phyloP scores from a whole-genome alignment of 768 basidiomycete genomes.

The Clitopilus passeckerianus region DNA sequence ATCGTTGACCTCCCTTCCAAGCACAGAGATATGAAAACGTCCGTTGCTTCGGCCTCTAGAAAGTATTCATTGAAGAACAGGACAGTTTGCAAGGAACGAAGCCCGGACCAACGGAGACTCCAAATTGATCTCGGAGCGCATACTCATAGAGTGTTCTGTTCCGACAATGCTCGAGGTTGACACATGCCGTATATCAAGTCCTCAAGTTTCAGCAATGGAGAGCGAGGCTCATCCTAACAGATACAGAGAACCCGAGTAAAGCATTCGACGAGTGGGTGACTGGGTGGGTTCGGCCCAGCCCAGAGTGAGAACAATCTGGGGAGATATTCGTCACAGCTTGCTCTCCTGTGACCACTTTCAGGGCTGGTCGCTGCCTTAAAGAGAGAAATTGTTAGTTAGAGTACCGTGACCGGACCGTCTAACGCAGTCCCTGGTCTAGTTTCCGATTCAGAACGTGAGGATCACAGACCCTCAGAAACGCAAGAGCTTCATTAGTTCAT shows the following conservation, averaged over 20 bases:
- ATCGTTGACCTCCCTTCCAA: too few relatives aligned
- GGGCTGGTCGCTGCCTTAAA: not conserved
- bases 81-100: not conserved
- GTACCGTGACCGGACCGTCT: not conserved
- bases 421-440: not conserved
- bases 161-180: not conserved
- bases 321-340: not conserved
- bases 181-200: not conserved
- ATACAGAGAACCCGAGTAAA: not conserved
- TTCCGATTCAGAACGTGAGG: too few relatives aligned
- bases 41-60: too few relatives aligned
- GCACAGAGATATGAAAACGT: too few relatives aligned
- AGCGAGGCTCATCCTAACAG: not conserved
- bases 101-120: not conserved
- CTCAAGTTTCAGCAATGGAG: not conserved
- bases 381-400: not conserved
- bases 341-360: not conserved
- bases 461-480: too few relatives aligned
- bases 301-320: not conserved
- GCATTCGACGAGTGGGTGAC: not conserved
- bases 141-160: not conserved
- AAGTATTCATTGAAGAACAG: too few relatives aligned
- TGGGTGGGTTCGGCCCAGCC: not conserved
- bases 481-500: not conserved
- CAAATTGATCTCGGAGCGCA: not conserved